Percentiles rank a stretch among this genome's conserved stretches.
These are phyloP conservation scores for Colletotrichum paranaense DNA, from an alignment of 2,329 filamentous ascomycete genomes.

Conservation along the genomic window DNA sequence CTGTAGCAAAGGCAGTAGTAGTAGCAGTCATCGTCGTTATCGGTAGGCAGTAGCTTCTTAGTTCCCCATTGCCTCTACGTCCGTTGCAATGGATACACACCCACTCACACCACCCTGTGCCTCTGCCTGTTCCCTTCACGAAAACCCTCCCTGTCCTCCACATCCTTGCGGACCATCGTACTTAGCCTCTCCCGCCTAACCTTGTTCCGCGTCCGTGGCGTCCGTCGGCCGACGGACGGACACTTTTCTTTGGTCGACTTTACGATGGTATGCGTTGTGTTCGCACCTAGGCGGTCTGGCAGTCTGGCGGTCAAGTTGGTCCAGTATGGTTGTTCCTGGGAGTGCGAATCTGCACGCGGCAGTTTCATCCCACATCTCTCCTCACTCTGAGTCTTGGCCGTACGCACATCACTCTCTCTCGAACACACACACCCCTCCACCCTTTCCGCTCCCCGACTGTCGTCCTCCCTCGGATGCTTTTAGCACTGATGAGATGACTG, in stretches of 20 bases:
- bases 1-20: not conserved
- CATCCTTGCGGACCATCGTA: not conserved
- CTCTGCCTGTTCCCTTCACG: not conserved
- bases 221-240: constrained; percentile 26
- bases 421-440: not conserved
- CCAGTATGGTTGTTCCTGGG: not conserved
- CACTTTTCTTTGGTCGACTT: not conserved
- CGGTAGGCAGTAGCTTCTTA: not conserved
- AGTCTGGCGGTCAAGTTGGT: not conserved
- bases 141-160: not conserved
- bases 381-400: not conserved
- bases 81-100: constrained; percentile 2
- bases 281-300: no score
- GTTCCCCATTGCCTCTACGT: constrained; percentile 1
- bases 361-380: not conserved
- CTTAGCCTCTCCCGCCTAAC: constrained; percentile 20
- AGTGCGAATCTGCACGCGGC: not conserved
- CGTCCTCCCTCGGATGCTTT: not conserved
- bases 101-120: not conserved
- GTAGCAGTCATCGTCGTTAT: not conserved
- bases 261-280: constrained; percentile 8
- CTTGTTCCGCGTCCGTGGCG: constrained; percentile 24
- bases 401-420: no score
- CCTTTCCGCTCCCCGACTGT: not conserved
- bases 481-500: not conserved